These are phyloP conservation scores for Naganishia onofrii DNA, from an alignment of 768 basidiomycete species.

Conservation along the genomic window DNA sequence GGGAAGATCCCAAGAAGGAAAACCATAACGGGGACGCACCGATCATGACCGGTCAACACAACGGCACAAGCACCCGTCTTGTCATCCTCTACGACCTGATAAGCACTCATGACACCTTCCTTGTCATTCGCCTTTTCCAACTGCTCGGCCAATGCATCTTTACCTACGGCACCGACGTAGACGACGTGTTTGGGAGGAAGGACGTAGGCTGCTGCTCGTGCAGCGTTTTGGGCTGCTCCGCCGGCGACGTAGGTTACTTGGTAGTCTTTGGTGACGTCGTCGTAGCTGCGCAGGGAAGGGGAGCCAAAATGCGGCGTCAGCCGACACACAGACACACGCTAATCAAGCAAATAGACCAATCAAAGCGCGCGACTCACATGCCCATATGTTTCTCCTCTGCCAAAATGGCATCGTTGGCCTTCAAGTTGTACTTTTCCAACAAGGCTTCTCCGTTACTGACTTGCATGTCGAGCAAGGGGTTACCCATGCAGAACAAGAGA, in stretches of 20 bases:
- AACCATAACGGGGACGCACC: conserved; percentile 58
- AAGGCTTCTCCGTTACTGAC: conserved; percentile 79
- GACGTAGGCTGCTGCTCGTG: conserved; percentile 91
- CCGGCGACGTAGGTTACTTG: conserved; percentile 89
- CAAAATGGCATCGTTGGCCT: conserved; percentile 92
- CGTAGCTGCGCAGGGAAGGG: conserved; percentile 65
- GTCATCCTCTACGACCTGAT: conserved; percentile 79
- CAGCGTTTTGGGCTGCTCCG: conserved; percentile 94
- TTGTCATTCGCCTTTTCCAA: conserved; percentile 84
- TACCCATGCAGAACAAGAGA: conserved; percentile 84
- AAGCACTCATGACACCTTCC: conserved; percentile 83
- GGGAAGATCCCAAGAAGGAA: not conserved
- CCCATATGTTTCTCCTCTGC: conserved; percentile 81
- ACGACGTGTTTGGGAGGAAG: conserved; percentile 84
- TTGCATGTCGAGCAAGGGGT: conserved; percentile 90
- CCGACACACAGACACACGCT: too few relatives aligned
- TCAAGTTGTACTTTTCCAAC: conserved; percentile 82
- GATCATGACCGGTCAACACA: conserved; percentile 85
- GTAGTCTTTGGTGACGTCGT: conserved; percentile 73
- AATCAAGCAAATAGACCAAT: not conserved
- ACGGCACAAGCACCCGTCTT: conserved; percentile 97
- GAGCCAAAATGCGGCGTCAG: not conserved
- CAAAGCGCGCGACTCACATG: conserved; percentile 61
- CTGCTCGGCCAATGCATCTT: conserved; percentile 86
- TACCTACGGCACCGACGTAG: conserved; percentile 89